Evolutionary conservation across 1,284 basidiomycete genomes (phyloP).

Genomic region (Chalciporus sp.): DNA sequence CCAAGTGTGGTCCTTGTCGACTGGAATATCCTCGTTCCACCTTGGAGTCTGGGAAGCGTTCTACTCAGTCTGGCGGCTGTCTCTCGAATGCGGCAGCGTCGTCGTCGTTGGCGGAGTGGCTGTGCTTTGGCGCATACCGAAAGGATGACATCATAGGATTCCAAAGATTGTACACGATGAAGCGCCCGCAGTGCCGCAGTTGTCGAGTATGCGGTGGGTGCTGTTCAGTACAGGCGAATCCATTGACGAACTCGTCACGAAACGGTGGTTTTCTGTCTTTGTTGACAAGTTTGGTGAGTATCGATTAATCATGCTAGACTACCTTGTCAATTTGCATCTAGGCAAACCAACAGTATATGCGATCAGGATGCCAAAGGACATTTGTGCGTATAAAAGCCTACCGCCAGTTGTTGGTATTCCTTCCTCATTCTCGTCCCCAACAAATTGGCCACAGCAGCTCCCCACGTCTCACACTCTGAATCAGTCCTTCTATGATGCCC

Average conservation of each 20-base stretch:
- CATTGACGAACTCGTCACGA: background rate
- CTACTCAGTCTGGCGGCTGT: background rate
- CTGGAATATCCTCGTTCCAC: background rate
- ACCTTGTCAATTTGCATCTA: constrained; percentile 8
- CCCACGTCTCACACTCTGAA: background rate
- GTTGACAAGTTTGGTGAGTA: too few species aligned
- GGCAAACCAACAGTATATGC: constrained; percentile 6
- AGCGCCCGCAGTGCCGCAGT: background rate
- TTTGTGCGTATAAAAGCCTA: constrained; percentile 20
- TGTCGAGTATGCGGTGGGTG: background rate
- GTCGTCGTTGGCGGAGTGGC: too few species aligned
- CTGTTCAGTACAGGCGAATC: background rate
- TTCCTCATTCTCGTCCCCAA: background rate
- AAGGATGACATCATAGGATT: background rate
- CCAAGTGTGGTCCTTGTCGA: background rate
- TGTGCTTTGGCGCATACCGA: too few species aligned
- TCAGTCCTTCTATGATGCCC: constrained; percentile 1
- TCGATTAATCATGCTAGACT: background rate
- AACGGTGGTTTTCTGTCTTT: background rate
- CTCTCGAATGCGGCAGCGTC: background rate
- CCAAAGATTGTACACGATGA: background rate
- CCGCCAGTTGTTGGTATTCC: constrained; percentile 11
- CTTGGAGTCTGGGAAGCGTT: background rate
- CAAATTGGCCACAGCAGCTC: background rate
- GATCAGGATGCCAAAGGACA: constrained; percentile 10